These are phyloP conservation scores for Gamsiella multidivaricata DNA, from an alignment of 192 early-diverging fungal genomes.

Conservation along the genomic window DNA sequence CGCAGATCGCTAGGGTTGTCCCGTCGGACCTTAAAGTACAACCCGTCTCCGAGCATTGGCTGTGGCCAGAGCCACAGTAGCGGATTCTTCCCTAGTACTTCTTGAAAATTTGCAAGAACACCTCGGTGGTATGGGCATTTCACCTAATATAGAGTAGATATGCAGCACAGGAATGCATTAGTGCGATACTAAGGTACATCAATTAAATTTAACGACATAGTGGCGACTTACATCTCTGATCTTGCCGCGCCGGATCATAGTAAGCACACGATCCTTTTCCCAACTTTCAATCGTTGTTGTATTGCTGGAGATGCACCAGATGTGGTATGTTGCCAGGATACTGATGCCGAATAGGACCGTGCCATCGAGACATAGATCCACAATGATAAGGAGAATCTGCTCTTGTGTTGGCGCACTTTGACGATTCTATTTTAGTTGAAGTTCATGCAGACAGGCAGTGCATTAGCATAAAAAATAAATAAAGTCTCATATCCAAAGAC, in stretches of 20 bases:
- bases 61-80: constrained; percentile 86
- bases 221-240: constrained; percentile 60
- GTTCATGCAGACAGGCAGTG: not conserved
- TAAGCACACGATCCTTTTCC: constrained; percentile 76
- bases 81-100: constrained; percentile 75
- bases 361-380: constrained; percentile 77
- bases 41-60: constrained; percentile 71
- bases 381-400: constrained; percentile 78
- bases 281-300: constrained; percentile 88
- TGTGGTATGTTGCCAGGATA: constrained; percentile 74
- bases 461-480: not conserved
- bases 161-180: not conserved
- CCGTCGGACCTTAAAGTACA: constrained; percentile 63
- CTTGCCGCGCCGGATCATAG: constrained; percentile 69
- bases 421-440: constrained; percentile 24
- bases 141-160: constrained; percentile 32
- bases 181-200: not conserved
- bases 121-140: constrained; percentile 90
- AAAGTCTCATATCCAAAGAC: too few relatives aligned
- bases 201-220: not conserved
- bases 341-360: constrained; percentile 78
- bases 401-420: constrained; percentile 61
- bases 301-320: constrained; percentile 76
- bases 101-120: constrained; percentile 73
- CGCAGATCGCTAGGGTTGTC: constrained; percentile 1